Percentiles rank a stretch among this genome's conserved stretches.
Conservation (phyloP, 2,329 filamentous ascomycete genomes). For the Xylariaceae sp. region DNA sequence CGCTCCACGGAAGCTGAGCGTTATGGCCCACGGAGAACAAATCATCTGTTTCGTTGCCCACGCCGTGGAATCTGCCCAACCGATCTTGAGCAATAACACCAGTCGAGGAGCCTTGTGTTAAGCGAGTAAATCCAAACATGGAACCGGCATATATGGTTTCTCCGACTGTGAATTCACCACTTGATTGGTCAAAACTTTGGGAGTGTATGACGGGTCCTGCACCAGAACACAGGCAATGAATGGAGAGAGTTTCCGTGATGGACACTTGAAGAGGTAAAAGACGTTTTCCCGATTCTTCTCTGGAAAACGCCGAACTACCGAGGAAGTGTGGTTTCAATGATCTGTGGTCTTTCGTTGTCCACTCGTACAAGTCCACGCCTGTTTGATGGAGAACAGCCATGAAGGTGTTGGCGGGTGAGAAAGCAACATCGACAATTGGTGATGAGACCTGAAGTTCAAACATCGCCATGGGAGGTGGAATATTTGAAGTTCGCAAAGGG, state of each 20-base stretch:
- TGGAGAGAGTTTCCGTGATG: constrained; percentile 27
- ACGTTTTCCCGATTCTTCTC: constrained; percentile 23
- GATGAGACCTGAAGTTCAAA: constrained; percentile 65
- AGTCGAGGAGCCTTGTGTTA: constrained; percentile 29
- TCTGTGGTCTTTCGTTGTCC: constrained; percentile 60
- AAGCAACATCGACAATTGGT: constrained; percentile 70
- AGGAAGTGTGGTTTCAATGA: constrained; percentile 43
- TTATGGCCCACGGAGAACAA: constrained; percentile 40
- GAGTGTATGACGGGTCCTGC: constrained; percentile 25
- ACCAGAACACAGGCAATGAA: constrained; percentile 29
- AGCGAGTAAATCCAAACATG: constrained; percentile 30
- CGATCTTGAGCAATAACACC: constrained; percentile 44
- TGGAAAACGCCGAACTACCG: constrained; percentile 39
- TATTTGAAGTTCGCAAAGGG: constrained; percentile 76
- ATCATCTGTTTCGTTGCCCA: constrained; percentile 35
- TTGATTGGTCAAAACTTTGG: constrained; percentile 14
- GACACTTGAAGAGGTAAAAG: constrained; percentile 30
- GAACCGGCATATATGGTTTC: constrained; percentile 27
- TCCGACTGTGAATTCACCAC: constrained; percentile 11
- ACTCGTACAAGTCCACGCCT: constrained; percentile 67
- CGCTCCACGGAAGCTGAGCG: constrained; percentile 51
- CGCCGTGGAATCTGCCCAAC: constrained; percentile 43
- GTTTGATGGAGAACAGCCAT: constrained; percentile 71
- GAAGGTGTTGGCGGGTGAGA: constrained; percentile 61
- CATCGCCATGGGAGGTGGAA: constrained; percentile 90